Base-by-base conservation (phyloP, 2,329 filamentous ascomycete genomes). In the Alternaria arbusti region DNA sequence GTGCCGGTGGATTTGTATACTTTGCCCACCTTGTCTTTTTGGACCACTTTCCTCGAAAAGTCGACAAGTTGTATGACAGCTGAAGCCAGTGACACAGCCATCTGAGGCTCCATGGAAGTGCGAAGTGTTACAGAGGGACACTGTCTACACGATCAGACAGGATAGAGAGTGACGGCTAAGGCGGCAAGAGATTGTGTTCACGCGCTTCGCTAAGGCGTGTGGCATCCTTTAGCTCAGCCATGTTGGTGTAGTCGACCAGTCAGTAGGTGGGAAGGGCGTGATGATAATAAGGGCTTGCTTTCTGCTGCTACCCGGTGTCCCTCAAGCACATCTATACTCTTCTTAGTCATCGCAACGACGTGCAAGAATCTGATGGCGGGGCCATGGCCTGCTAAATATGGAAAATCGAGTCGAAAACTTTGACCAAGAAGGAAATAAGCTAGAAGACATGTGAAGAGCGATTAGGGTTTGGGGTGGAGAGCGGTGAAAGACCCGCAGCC, bases 21-120 rank as follows among this genome's bases (percentile, higher is more conserved):
- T 15, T 56, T 46, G 22, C 44, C 44, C 44, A 46, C 11, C n/a
- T 22, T 7, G 25, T 40, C 30, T 4, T 36, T 26, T 1, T 44
- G 47, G 5, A 59, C 22, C 8, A 63, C 25, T 12, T 26, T 43
- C 1, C 44, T 40, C 5, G 61, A 46, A 22, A 59, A 59, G 0
- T 63, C 51, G 23, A 63, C 44, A 10, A 63, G 20, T 11, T 63
- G 61, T 17, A 63, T 28, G 9, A 59, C 45, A 9, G 50, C 51
- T 9, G 56, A 59, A 5, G 61, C 61, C 5, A 63, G 22, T 6
- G 17, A 28, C 6, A 57, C 30, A n/a, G 59, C 54, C 26, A 17
- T 44, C n/a, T 54, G 25, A 11, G 59, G 22, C 22, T 62, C 47
- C 59, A 57, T 57, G 1, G 43, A 8, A 23, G 12, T 46, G 20